Evolutionary conservation across 2,329 filamentous ascomycete species (phyloP).

Genomic region (Aspergillus sp.): DNA sequence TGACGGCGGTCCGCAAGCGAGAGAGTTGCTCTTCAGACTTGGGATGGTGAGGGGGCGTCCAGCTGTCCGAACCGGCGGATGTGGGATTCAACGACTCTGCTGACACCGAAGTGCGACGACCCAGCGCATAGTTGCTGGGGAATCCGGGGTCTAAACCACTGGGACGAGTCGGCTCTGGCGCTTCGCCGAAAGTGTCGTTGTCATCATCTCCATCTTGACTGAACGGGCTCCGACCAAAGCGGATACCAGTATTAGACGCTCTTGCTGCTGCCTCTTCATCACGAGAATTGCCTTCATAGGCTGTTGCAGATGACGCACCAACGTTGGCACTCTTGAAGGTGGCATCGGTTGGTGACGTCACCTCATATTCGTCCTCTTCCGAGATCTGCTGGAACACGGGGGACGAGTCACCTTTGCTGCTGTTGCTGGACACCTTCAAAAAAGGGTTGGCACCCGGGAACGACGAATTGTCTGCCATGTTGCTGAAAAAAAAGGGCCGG

Average conservation of each 20-base stretch:
- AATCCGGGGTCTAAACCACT: conserved; percentile 37
- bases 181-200: conserved; percentile 15
- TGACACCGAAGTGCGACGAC: conserved; percentile 88
- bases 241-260: conserved; percentile 9
- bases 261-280: conserved; percentile 10
- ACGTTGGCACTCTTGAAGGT: conserved; percentile 46
- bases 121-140: conserved; percentile 89
- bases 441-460: conserved; percentile 82
- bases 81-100: conserved; percentile 92
- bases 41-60: conserved; percentile 76
- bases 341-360: conserved; percentile 66
- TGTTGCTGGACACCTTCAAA: conserved; percentile 63
- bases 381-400: conserved; percentile 56
- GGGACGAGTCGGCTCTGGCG: conserved; percentile 19
- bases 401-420: conserved; percentile 44
- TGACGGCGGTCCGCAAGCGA: conserved; percentile 73
- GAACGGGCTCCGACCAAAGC: conserved; percentile 32
- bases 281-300: conserved; percentile 28
- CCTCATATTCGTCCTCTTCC: conserved; percentile 78
- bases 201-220: conserved; percentile 16
- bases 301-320: conserved; percentile 27
- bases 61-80: conserved; percentile 75
- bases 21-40: conserved; percentile 76
- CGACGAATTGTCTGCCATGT: conserved; percentile 61
- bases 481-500: conserved; percentile 19